Evolutionary conservation across 2,329 filamentous ascomycete species (phyloP).

Genomic region (Pseudonectria buxi): DNA sequence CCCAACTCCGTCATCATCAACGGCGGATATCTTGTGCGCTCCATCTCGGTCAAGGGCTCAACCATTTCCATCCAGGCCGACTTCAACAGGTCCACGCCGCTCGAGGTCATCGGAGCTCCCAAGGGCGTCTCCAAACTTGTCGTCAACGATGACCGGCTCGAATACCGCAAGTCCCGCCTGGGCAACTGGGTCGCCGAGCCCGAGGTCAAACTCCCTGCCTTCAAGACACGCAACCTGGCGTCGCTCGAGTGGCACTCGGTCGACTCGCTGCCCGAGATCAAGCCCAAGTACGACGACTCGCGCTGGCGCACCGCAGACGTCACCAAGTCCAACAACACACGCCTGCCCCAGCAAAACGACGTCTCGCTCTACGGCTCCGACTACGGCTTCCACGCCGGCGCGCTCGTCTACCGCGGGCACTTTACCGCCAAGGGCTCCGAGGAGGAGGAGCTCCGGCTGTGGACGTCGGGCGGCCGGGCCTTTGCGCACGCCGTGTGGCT

Average conservation of each 20-base stretch:
- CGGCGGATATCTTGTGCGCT: constrained; percentile 58
- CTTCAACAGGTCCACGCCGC: constrained; percentile 59
- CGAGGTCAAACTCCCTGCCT: constrained; percentile 42
- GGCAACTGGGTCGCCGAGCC: constrained; percentile 46
- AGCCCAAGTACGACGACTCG: constrained; percentile 59
- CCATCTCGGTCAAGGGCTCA: constrained; percentile 47
- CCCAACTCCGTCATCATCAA: constrained; percentile 42
- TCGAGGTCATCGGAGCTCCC: constrained; percentile 63
- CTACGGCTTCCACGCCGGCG: constrained; percentile 67
- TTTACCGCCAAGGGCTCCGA: constrained; percentile 60
- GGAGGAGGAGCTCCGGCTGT: constrained; percentile 48
- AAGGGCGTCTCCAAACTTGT: constrained; percentile 37
- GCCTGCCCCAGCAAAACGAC: constrained; percentile 50
- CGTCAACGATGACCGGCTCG: constrained; percentile 33
- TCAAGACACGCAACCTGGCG: constrained; percentile 37
- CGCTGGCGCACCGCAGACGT: constrained; percentile 57
- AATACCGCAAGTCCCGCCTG: constrained; percentile 30
- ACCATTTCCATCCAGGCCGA: constrained; percentile 61
- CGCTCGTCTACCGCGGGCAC: constrained; percentile 61
- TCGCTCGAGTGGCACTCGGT: constrained; percentile 60
- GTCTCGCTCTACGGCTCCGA: constrained; percentile 62
- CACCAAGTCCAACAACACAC: constrained; percentile 53
- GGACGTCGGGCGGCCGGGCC: constrained; percentile 59
- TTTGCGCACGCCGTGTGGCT: constrained; percentile 65
- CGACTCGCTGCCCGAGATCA: constrained; percentile 65